Base-by-base conservation (phyloP, 805 yeast species). In the Priceomyces carsonii region DNA sequence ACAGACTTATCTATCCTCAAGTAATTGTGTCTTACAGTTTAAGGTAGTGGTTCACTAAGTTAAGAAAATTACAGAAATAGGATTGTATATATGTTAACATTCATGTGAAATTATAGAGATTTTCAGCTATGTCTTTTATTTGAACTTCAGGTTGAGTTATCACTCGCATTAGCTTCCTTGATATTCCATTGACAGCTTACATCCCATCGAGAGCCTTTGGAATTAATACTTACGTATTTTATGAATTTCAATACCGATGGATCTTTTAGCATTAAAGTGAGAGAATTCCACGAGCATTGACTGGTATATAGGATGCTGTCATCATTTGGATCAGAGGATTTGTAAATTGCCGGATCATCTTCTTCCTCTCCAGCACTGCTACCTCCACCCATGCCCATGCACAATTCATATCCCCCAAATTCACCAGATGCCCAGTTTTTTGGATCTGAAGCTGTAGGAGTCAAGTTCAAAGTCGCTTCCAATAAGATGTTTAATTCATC, bases 181-280 rank as follows among this genome's bases (percentile, higher is more conserved):
- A 86, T 82, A 46, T 78, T 80, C 93, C 95, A 91, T 50, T 82
- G 84, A 37, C 83, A 79, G 21, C 72, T 70, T 26, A 93, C 67
- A 55, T 93, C 99, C 96, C 96, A 93, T 55, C 99, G 73, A 26
- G 93, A 81, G 1, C 97, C 95, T 40, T 80, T 80, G 5, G 98
- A 96, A 43, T 78, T 78, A 59, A 77, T 78, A 52, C 96, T 85
- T 13, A 91, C 91, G 50, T 93, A 93, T 57, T 93, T 93, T 48
- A 93, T 80, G 60, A 93, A 93, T 58, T 90, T 85, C 62, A 95
- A 66, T n/a, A 91, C 90, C 32, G 81, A 76, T 6, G 84, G 79
- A 54, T 93, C 98, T 51, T 97, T 71, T 44, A 85, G 70, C 67
- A 88, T 85, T 38, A 93, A 59, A 18, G 78, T 75, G 40, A 93